Base-by-base conservation (phyloP, 2,329 filamentous ascomycete species). In the Xylaria arbuscula region DNA sequence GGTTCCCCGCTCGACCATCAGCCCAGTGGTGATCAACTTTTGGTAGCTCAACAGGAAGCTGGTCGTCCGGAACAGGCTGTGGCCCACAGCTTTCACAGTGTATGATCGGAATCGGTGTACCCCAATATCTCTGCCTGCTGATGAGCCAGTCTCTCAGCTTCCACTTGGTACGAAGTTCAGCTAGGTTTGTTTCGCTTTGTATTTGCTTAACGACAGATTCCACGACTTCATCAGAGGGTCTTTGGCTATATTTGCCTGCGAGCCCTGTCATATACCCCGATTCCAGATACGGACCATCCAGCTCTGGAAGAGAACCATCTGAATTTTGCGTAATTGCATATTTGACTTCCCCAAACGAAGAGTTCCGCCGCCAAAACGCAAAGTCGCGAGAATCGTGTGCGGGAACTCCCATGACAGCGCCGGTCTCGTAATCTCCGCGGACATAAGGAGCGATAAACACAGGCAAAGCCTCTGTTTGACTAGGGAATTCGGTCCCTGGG, bases 71-170 rank as follows among this genome's bases (percentile, higher is more conserved):
- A 0, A 97, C 93, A 1, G 93, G 90, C 1, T 97, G 92, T 1
- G 91, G 82, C 8, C 94, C 94, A 78, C 94, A 97, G 7, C 85
- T 85, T 19, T 81, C 78, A 76, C 94, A 97, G 80, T 97, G 93
- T 42, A 97, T 85, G 62, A 97, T 94, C 19, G 94, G 94, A 62
- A 97, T 97, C 0, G 94, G 94, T 0, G 93, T 88, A 15, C 94
- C 94, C 94, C 94, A 97, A 78, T 97, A 97, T 71, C 94, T 86
- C 79, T 97, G 94, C n/a, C 94, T 89, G 78, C 93, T 97, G 74
- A 97, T 91, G 64, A 97, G 83, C 94, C 94, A 97, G 80, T 97
- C 94, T 68, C 93, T 86, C 32, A 97, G 84, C 60, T 92, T 89
- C 93, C 93, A 97, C 69, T 88, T 92, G 67, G 92, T 89, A 9